Conservation (phyloP, 768 basidiomycete species). For the Amanita brunnescens region DNA sequence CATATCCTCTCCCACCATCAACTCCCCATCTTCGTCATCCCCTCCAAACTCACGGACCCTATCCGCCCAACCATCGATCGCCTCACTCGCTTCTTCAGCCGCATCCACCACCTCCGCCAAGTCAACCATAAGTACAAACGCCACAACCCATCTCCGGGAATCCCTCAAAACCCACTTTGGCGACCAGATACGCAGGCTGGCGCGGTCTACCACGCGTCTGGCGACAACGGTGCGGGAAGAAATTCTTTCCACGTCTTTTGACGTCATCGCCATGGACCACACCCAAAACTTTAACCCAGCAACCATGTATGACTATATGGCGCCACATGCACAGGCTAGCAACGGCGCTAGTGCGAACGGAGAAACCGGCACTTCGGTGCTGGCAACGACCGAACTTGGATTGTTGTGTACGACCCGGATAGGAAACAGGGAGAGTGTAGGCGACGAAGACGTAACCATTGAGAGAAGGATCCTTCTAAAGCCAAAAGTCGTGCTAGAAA, state of each 20-base stretch:
- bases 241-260: slow-evolving; percentile 71
- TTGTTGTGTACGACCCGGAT: slow-evolving; percentile 54
- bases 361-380: slow-evolving; percentile 45
- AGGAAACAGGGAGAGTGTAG: slow-evolving; percentile 16
- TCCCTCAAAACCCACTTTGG: slow-evolving; percentile 38
- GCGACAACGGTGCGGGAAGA: slow-evolving; percentile 62
- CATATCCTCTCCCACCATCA: slow-evolving; percentile 10
- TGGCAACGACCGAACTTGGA: slow-evolving; percentile 68
- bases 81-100: slow-evolving; percentile 10
- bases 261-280: slow-evolving; percentile 54
- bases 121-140: slow-evolving; percentile 1
- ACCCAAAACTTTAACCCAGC: slow-evolving; percentile 36
- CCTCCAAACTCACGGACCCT: slow-evolving; percentile 16
- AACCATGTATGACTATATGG: slow-evolving; percentile 19
- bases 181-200: slow-evolving; percentile 57
- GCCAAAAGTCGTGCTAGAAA: slow-evolving; percentile 74
- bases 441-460: slow-evolving; percentile 29
- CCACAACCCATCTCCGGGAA: slow-evolving; percentile 9
- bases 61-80: slow-evolving; percentile 21
- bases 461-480: slow-evolving; percentile 54
- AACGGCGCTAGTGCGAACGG: slow-evolving; percentile 57
- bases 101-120: slow-evolving; percentile 1
- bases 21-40: slow-evolving; percentile 16
- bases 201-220: slow-evolving; percentile 52
- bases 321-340: slow-evolving; percentile 18